A percentile compares a stretch with the other conserved stretches of the same genome.
Conservation (phyloP, 345 rosid genomes). For the Rhodamnia rubescens region DNA sequence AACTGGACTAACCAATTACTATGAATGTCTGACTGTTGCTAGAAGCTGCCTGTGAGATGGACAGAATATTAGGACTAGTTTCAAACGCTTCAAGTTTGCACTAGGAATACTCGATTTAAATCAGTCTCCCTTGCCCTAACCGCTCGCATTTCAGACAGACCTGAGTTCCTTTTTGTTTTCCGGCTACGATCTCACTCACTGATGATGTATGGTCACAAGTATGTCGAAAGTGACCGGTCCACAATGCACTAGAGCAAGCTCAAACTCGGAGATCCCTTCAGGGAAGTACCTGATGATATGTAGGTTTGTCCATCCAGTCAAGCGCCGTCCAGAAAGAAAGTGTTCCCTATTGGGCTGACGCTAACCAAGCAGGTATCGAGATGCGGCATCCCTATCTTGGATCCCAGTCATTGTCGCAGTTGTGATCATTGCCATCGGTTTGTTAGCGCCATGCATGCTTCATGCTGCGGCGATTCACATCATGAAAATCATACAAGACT, state of each 20-base stretch:
- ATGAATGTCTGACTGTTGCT: background rate
- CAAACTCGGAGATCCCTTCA: too few relatives aligned
- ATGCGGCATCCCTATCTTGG: rapidly evolving
- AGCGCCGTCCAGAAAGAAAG: background rate
- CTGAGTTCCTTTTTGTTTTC: too few relatives aligned
- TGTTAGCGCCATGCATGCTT: background rate
- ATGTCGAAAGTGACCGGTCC: too few relatives aligned
- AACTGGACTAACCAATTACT: background rate
- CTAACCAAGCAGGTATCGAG: background rate
- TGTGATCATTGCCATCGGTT: background rate
- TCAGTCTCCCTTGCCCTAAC: background rate
- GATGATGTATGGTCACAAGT: too few relatives aligned
- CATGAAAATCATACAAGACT: background rate
- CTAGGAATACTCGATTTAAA: background rate
- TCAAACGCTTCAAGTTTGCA: background rate
- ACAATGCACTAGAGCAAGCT: too few relatives aligned
- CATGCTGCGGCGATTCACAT: background rate
- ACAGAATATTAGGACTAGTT: background rate
- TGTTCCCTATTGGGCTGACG: background rate
- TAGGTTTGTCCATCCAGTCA: background rate
- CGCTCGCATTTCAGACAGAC: too few relatives aligned
- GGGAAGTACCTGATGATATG: background rate
- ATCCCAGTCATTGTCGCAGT: background rate
- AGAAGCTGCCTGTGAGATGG: background rate
- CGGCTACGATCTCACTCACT: too few relatives aligned